phyloP scores from a whole-genome alignment of 225 moss, liverwort and hornwort species.

The Asterella californica region DNA sequence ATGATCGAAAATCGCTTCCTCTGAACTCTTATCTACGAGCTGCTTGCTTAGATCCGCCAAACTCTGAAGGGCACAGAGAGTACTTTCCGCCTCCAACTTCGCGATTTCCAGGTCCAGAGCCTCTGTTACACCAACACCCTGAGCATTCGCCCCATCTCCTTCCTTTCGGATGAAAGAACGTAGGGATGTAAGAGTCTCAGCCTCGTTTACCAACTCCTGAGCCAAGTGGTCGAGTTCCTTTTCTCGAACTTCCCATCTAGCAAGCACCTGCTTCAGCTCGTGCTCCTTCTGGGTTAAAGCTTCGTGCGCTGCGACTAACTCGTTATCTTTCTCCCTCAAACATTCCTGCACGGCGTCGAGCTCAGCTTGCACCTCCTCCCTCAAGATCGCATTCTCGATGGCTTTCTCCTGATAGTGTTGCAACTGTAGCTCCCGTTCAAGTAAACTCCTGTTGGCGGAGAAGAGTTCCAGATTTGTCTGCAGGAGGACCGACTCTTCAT shows the following conservation, averaged over 20 bases:
- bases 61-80: constrained; percentile 36
- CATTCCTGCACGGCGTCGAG: constrained; percentile 46
- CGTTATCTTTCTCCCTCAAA: constrained; percentile 38
- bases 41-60: constrained; percentile 41
- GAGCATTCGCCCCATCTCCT: background rate
- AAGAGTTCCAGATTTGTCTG: constrained; percentile 47
- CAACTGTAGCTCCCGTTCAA: constrained; percentile 39
- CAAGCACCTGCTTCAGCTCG: constrained; percentile 37
- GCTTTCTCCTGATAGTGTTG: constrained; percentile 36
- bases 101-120: constrained; percentile 40
- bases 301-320: constrained; percentile 28
- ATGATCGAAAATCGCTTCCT: background rate
- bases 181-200: constrained; percentile 23
- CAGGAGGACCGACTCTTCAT: constrained; percentile 43
- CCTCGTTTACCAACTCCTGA: constrained; percentile 31
- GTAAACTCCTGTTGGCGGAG: constrained; percentile 39
- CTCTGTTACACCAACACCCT: constrained; percentile 10
- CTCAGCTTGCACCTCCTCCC: constrained; percentile 44
- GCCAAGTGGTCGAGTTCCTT: constrained; percentile 32
- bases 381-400: constrained; percentile 22
- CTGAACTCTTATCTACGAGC: constrained; percentile 11
- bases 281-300: constrained; percentile 39
- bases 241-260: constrained; percentile 43
- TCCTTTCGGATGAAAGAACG: constrained; percentile 15
- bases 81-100: constrained; percentile 39